Base-by-base conservation (phyloP, 1,139 yeast genomes). In the Kurtzmaniella natalensis region DNA sequence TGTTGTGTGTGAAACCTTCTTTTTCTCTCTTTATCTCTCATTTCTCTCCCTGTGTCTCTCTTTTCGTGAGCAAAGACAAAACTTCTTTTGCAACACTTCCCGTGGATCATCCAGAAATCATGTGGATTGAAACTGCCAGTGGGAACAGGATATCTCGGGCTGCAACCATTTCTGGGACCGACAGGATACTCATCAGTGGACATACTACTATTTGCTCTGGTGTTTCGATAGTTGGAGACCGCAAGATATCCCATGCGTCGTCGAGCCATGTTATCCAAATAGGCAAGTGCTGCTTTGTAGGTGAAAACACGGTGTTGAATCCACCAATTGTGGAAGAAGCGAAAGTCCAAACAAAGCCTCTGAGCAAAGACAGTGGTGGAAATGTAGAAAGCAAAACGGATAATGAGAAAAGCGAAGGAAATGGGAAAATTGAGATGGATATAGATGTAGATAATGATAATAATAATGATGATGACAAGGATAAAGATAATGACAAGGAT, bases 101-200 rank as follows among this genome's bases (percentile, higher is more conserved):
- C n/a, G n/a, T 17, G 13, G 17, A 13, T 20, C 23, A 11, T 22
- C 6, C 27, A 18, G 5, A 6, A 7, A 18, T 14, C 24, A 29
- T 30, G 41, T 41, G 69, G 70, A 56, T 69, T 11, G 76, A 69
- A 42, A 72, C 78, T 0, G 42, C 58, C 5, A 55, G 75, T 3
- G 85, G 87, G 1, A 79, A 75, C 48, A 60, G 81, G 25, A 76
- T 81, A 22, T 69, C 82, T 18, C 60, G 62, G 25, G 45, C 53
- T n/a, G 74, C 82, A 1, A 43, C 30, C 9, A 48, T 65, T 14
- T 32, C 41, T 2, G 61, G 61, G 5, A 38, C 59, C 2, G 45
- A 53, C 5, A 41, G 45, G 15, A 55, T 66, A 14, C 43, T 46
- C 24, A 53, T 66, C 34, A 54, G 51, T 30, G 68, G 66, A 1